Evolutionary conservation across 768 basidiomycete species (phyloP).

Genomic region (Sporobolomyces roseus): DNA sequence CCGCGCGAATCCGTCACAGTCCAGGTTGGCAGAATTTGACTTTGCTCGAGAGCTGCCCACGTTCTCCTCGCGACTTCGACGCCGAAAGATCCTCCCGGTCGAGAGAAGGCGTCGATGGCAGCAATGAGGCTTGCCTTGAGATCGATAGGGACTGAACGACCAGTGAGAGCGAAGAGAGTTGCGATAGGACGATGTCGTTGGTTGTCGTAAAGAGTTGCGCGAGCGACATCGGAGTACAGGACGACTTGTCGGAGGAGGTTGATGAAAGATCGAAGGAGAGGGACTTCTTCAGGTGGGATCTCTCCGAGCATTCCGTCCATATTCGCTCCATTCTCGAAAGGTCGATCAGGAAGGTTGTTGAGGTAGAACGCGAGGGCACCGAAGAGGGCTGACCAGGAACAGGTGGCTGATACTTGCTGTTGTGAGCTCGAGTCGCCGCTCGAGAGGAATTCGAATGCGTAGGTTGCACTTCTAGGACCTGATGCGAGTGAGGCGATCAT

Average conservation of each 20-base stretch:
- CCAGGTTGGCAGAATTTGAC: slow-evolving; percentile 58
- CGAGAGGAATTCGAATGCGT: slow-evolving; percentile 78
- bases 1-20: slow-evolving; percentile 49
- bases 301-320: slow-evolving; percentile 40
- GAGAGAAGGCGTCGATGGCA: slow-evolving; percentile 74
- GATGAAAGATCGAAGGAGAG: slow-evolving; percentile 75
- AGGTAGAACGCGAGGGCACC: slow-evolving; percentile 71
- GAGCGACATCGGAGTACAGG: slow-evolving; percentile 68
- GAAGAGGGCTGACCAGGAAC: slow-evolving; percentile 77
- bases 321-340: slow-evolving; percentile 53
- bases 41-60: slow-evolving; percentile 77
- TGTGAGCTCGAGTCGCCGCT: slow-evolving; percentile 51
- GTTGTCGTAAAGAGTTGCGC: slow-evolving; percentile 70
- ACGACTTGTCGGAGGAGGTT: slow-evolving; percentile 72
- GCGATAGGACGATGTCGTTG: slow-evolving; percentile 75
- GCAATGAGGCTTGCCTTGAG: slow-evolving; percentile 81
- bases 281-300: slow-evolving; percentile 64
- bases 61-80: slow-evolving; percentile 76
- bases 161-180: slow-evolving; percentile 71
- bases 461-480: slow-evolving; percentile 77
- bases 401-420: slow-evolving; percentile 47
- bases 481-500: slow-evolving; percentile 81
- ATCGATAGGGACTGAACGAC: slow-evolving; percentile 78
- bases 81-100: slow-evolving; percentile 60
- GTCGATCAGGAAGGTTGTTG: slow-evolving; percentile 55